phyloP scores from a whole-genome alignment of 208 protist genomes.

The Leptomonas pyrrhocoris region DNA sequence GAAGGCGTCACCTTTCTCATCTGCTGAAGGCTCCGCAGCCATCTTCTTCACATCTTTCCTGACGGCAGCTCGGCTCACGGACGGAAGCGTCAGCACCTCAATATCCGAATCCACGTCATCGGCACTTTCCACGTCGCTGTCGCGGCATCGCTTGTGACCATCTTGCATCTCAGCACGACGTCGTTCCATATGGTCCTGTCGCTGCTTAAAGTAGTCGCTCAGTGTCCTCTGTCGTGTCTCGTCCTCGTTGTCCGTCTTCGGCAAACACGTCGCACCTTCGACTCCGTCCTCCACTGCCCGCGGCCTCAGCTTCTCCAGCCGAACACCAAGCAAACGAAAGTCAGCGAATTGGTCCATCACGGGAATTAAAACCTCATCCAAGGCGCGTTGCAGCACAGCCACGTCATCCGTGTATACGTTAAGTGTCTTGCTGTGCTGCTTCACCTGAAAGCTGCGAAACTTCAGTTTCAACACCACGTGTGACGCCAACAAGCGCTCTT shows the following conservation, averaged over 20 bases:
- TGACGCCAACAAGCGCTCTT: conserved; percentile 45
- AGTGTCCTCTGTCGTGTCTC: conserved; percentile 24
- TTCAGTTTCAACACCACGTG: conserved; percentile 85
- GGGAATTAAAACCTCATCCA: conserved; percentile 70
- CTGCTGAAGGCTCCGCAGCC: background rate
- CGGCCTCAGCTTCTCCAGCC: conserved; percentile 57
- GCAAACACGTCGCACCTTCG: conserved; percentile 2
- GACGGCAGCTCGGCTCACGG: conserved; percentile 10
- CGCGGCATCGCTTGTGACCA: background rate
- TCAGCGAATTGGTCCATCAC: conserved; percentile 46
- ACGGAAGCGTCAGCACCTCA: conserved; percentile 21
- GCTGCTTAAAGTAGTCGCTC: conserved; percentile 25
- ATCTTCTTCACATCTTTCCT: background rate
- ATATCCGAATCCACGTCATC: conserved; percentile 3
- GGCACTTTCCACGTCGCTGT: conserved; percentile 4
- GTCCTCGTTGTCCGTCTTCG: background rate
- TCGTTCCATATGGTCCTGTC: background rate
- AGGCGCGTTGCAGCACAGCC: conserved; percentile 47
- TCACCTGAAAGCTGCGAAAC: conserved; percentile 62
- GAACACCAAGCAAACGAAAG: conserved; percentile 79
- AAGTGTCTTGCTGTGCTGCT: conserved; percentile 68
- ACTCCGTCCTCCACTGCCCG: conserved; percentile 19
- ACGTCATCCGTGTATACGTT: conserved; percentile 45
- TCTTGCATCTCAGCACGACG: background rate
- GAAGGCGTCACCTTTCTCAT: background rate